Evolutionary conservation across 805 yeast genomes (phyloP), one percentile per base, ranked within the genome.

Genomic region (Pichia insulana): DNA sequence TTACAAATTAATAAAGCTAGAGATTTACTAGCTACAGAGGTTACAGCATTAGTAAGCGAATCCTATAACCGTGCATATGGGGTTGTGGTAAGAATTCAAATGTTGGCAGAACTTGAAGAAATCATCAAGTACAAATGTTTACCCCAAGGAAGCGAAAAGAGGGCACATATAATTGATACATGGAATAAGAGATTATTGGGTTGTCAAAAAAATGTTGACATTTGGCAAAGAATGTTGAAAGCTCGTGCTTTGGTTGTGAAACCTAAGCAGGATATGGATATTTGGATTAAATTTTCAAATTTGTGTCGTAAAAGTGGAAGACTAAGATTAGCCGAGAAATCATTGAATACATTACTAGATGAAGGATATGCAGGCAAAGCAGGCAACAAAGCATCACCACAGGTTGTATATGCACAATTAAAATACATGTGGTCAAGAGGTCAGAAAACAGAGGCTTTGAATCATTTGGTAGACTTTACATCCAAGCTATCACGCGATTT

Each of bases 241-340:
- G 96, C 90, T 2, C 73, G 98, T 43, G 90, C 97, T 0, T 69
- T 92, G 37, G 97, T 92, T 12, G 84, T 92, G 36, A 82, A 83
- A 49, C 99, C 98, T 2, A 86, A 89, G 51, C 95, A 92, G 55
- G 97, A 92, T 58, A 83, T 89, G 92, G 92, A 85, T 41, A 86
- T 89, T 76, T 88, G 97, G 96, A 90, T 92, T 54, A 89, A 92
- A 61, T 94, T 92, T 70, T 97, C 98, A 17, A 92, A 92, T 56
- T 68, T 92, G 44, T 88, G 97, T 59, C 75, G 98, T 48, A 92
- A 92, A 64, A 83, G 96, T 15, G 96, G 96, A 7, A 71, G 99
- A 49, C 68, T 87, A 52, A 90, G 90, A 7, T 67, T 94, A 41
- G 97, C 98, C 2, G 97, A 90, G 56, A 88, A 88, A 58, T 84